Evolutionary conservation across 2,329 filamentous ascomycete genomes (phyloP), one percentile per base, ranked within the genome.

Genomic region (Talaromyces marneffei): DNA sequence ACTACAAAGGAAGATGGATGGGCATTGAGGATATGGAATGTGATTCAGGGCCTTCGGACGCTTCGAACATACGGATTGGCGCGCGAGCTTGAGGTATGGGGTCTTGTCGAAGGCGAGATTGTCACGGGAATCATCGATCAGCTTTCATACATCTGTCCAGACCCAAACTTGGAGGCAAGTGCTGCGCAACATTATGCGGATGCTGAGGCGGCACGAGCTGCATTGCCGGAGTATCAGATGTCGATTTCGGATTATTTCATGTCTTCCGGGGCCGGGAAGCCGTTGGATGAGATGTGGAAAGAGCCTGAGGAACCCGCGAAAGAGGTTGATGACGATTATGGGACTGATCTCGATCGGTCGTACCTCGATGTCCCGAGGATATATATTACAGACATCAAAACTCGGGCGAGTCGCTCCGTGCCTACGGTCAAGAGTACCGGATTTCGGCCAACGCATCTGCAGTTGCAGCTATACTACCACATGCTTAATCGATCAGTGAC

Each of bases 371-470:
- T 74, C 3, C 68, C 70, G 2, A 72, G 78, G 59, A 74, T 88
- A n/a, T 97, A 95, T 72, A 78, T 99, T 54, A 87, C 87, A 0
- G 94, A 99, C 68, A 85, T 96, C 65, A 99, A 99, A 75, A 97
- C 93, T 0, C 84, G 92, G 53, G 72, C 65, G 4, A 85, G 83
- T 3, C 79, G 77, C n/a, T 82, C 81, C 2, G 71, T 90, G 2
- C 90, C 92, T 1, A 80, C 83, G 1, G 69, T 77, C 27, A 75
- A 72, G 60, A 84, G 85, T 23, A 78, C 85, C 0, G 84, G 87
- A 0, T 81, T 91, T 48, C 84, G 89, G 10, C 90, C 91, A 0
- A 90, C 92, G 0, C 85, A 88, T 67, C 87, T 97, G 63, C 94
- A 99, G 71, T 80, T 97, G 0, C 92, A 95, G 75, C 79, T 97